Base-by-base conservation (phyloP, 345 rosid genomes). In the Combretum micranthum region DNA sequence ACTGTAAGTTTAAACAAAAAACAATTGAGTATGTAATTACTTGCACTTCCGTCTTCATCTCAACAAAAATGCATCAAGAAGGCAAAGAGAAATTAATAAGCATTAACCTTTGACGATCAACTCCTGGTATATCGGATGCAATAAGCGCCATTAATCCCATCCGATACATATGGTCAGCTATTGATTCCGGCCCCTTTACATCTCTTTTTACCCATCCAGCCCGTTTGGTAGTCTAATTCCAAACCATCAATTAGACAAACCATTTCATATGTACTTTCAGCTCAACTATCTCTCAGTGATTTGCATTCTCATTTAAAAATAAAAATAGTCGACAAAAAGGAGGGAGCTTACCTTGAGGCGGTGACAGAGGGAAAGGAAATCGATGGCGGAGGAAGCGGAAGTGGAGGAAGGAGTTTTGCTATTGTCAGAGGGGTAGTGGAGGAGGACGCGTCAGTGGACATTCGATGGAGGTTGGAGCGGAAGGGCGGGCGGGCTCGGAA, bases 131-230 rank as follows among this genome's bases (percentile, higher is more conserved):
- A 72, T 88, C 89, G 15, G 84, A 70, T 58, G 90, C 79, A 60
- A 88, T 69, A 8, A 92, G 74, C 56, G 90, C 90, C 98, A 88
- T 88, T 56, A 92, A 65, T 64, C 97, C 89, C 98, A 92, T 92
- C n/a, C 97, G 72, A 44, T 88, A 81, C 98, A 92, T 88, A 57
- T 92, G 98, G 79, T 92, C 98, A 1, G 86, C 79, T 23, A 92
- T 80, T 1, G 96, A 92, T 73, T 92, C 96, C 8, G 98, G 93
- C 68, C 79, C 71, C 57, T 77, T 74, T 0, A 92, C 77, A 49
- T 80, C 88, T 77, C 87, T 83, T 64, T 59, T 69, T 4, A 88
- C 73, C 98, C 98, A 92, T 37, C 98, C 97, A 59, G 96, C 81
- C 68, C 98, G 78, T 64, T 90, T 86, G 39, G 98, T 88, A 7